Conservation (phyloP, 306 rosid species). For the Quercus aquifolioides region DNA sequence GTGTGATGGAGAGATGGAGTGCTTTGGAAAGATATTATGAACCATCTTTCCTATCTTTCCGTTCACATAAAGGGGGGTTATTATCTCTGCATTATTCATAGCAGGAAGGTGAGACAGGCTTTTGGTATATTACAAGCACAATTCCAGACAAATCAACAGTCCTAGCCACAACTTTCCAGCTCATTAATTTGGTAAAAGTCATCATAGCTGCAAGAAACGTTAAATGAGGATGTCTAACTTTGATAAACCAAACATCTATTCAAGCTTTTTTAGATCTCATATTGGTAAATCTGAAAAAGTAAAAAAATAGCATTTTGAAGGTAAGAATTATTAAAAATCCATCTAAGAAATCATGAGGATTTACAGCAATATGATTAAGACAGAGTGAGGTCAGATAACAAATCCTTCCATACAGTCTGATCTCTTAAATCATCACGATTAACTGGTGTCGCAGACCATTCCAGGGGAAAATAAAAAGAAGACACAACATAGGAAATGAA, state of each 20-base stretch:
- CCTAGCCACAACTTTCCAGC: constrained; percentile 82
- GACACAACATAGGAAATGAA: neutral
- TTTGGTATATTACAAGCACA: constrained; percentile 37
- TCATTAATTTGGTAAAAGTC: constrained; percentile 59
- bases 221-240: constrained; percentile 12
- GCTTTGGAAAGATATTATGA: constrained; percentile 59
- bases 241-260: constrained; percentile 3
- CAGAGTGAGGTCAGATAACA: constrained; percentile 22
- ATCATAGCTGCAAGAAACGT: neutral
- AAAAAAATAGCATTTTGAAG: neutral
- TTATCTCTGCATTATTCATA: constrained; percentile 53
- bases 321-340: neutral
- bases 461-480: no score
- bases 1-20: neutral
- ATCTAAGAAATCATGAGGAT: neutral
- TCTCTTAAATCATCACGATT: no score
- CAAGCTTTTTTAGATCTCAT: neutral
- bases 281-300: neutral
- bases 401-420: constrained; percentile 27
- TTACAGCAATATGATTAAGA: neutral
- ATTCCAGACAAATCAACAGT: constrained; percentile 63
- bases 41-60: constrained; percentile 42
- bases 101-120: constrained; percentile 65
- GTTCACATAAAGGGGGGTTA: constrained; percentile 65
- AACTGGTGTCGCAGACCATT: no score